Base-by-base conservation (phyloP, 1,139 yeast species). In the Hyphopichia buzzinii region DNA sequence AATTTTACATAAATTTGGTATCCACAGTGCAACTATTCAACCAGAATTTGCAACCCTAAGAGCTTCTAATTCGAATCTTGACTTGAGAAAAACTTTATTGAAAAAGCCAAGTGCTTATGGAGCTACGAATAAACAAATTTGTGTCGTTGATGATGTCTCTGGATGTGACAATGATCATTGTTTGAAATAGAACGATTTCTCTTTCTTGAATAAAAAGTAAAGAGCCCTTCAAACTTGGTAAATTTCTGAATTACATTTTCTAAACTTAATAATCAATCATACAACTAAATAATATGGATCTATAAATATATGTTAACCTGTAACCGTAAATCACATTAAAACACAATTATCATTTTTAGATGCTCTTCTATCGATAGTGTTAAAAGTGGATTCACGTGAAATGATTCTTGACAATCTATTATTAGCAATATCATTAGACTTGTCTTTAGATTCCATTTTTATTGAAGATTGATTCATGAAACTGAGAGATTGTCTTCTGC, bases 1-100 rank as follows among this genome's bases (percentile, higher is more conserved):
- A 37, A 81, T 90, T 35, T 74, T 92, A 55, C 95, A 87, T 50
- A 79, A 74, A 24, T 85, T 81, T 54, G 96, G 96, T 26, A 83
- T 92, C 42, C 96, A 89, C 51, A 84, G 95, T 29, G 96, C 94
- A 15, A 92, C 98, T 1, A 90, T 92, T 34, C 98, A 92, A 62
- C 97, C 97, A 0, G 97, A 90, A 64, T 89, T 70, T 43, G 23
- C 28, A 10, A 14, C 27, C 22, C 41, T 50, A 27, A 36, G 36
- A 30, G 25, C n/a, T 21, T 26, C 29, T 21, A 38, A 24, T 17
- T 12, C 29, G 17, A 13, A 14, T 24, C n/a, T 31, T 26, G 36
- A 32, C 34, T 8, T 31, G 15, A 19, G 19, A 11, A 11, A 10
- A 3, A 13, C n/a, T 10, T 16, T 39, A 26, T 25, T 28, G 13